A percentile compares a stretch with the other conserved stretches of the same genome.
phyloP scores from a whole-genome alignment of 2,329 filamentous ascomycete species.

The Claviceps africana region DNA sequence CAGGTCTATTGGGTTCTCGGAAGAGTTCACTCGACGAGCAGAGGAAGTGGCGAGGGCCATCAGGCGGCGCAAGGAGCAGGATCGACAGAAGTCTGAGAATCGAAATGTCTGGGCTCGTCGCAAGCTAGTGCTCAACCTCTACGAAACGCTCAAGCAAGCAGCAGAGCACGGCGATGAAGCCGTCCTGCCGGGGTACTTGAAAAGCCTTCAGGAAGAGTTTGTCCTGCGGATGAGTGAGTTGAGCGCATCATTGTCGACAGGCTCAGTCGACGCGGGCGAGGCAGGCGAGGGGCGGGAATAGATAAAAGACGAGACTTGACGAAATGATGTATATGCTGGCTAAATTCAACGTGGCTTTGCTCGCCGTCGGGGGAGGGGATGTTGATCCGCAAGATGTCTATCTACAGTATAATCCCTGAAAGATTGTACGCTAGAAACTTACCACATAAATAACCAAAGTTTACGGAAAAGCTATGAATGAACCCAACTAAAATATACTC shows the following conservation, averaged over 20 bases:
- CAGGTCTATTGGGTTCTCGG: slow-evolving; percentile 57
- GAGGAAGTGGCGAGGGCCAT: slow-evolving; percentile 51
- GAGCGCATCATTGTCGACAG: slow-evolving; percentile 21
- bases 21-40: slow-evolving; percentile 52
- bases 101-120: slow-evolving; percentile 48
- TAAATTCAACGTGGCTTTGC: background rate
- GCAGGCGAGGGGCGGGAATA: background rate
- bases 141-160: slow-evolving; percentile 59
- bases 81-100: slow-evolving; percentile 43
- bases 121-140: slow-evolving; percentile 58
- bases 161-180: slow-evolving; percentile 47
- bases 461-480: no score
- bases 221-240: slow-evolving; percentile 54
- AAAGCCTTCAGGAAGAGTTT: slow-evolving; percentile 55
- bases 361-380: no score
- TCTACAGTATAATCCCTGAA: no score
- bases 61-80: slow-evolving; percentile 40
- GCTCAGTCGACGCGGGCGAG: no score
- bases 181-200: slow-evolving; percentile 30
- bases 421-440: no score
- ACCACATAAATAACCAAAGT: no score
- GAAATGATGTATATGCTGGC: background rate
- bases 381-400: no score
- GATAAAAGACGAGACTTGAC: background rate
- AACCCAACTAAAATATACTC: no score